Conservation (phyloP, 176 grass and related monocot genomes). For the Aegilops tauschii region DNA sequence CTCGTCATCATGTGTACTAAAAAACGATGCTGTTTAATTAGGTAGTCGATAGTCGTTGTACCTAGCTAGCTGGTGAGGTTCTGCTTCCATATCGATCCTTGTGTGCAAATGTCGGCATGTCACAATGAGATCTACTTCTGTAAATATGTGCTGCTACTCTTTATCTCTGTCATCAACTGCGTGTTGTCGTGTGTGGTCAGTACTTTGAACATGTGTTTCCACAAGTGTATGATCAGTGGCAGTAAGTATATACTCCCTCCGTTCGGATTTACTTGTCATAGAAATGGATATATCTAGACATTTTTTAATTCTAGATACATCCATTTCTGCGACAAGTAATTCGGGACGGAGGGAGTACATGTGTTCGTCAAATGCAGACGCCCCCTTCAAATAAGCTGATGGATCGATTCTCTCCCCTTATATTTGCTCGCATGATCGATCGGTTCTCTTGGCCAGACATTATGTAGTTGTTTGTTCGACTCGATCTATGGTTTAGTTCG, state of each 20-base stretch:
- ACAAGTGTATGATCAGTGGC: not conserved
- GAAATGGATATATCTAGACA: no score
- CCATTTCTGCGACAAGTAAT: no score
- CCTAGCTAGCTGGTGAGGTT: not conserved
- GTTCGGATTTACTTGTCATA: no score
- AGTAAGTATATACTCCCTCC: not conserved
- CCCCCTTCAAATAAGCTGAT: no score
- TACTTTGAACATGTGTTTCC: not conserved
- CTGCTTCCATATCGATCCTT: not conserved
- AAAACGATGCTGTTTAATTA: conserved; percentile 13
- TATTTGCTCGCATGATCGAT: not conserved
- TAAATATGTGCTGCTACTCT: not conserved
- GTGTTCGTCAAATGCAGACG: not conserved
- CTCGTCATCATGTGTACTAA: conserved; percentile 10
- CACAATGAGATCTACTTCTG: conserved; percentile 4
- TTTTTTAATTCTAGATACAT: no score
- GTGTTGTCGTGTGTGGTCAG: not conserved
- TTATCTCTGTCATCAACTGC: not conserved
- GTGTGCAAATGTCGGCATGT: not conserved
- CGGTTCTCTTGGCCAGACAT: not conserved
- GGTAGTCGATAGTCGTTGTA: not conserved
- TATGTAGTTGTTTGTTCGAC: no score
- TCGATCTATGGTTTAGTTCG: not conserved
- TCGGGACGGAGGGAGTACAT: no score
- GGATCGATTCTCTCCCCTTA: no score